Evolutionary conservation across 164 flowering plant genomes (phyloP), one percentile per base, ranked within the genome.

Genomic region (Dillenia suffruticosa): DNA sequence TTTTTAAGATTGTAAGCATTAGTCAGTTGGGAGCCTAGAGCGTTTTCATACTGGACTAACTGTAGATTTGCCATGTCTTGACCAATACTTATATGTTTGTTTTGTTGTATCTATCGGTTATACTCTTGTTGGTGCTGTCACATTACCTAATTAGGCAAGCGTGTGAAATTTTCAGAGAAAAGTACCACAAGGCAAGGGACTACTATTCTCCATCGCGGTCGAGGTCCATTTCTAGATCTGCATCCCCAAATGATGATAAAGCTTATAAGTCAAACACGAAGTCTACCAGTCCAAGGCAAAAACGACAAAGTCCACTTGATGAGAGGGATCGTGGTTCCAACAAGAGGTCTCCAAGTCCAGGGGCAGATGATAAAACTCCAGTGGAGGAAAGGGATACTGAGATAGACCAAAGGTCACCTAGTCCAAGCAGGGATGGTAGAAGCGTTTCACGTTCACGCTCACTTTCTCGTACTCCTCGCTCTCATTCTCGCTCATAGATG

Each of bases 401-500:
- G 40, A 5, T 0, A 4, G 40, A 56, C 72, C 68, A 8, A 64
- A 69, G 70, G 66, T 72, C 76, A 56, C 67, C 26, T 56, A 79
- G 74, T 74, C 82, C 79, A 19, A 67, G 64, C 68, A 68, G 66
- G 40, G 66, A 50, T 54, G 52, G 50, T 16, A 63, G 57, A 46
- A 77, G 77, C 54, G 74, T 79, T 0, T 32, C 40, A 32, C 40
- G 6, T 32, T 32, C 40, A 32, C 40, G 40, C 40, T 32, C 40
- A 32, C 40, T 32, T 32, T 32, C 40, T 32, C 40, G 40, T 32
- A 32, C 40, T 32, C 40, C 40, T 32, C 40, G 7, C 6, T 76
- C 81, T 19, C 66, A 81, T 49, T 83, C 81, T 55, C 72, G 65
- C 69, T 77, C 84, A 82, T 84, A 58, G 11, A 15, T 48, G 40